Conservation (phyloP, 139 green algal species). For the Mychonastes homosphaera region DNA sequence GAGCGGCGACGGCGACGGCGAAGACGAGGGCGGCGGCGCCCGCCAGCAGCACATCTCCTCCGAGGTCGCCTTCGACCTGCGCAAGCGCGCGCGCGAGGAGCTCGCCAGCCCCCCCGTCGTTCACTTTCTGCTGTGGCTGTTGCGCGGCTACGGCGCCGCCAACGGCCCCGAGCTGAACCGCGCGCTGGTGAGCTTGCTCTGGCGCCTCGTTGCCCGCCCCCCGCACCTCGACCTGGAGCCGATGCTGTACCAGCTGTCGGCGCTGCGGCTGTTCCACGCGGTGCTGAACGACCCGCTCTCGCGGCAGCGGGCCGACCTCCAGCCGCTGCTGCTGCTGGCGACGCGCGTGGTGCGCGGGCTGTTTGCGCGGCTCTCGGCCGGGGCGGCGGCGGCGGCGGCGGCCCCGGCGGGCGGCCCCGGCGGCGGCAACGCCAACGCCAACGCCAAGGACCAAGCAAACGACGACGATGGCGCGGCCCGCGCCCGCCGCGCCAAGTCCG, state of each 20-base stretch:
- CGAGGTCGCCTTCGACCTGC: conserved; percentile 37
- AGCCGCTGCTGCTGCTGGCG: neutral
- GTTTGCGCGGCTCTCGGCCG: neutral
- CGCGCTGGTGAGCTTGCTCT: conserved; percentile 42
- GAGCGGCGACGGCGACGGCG: conserved; percentile 5
- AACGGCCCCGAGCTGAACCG: conserved; percentile 45
- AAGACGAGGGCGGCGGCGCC: conserved; percentile 2
- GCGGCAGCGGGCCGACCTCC: no score
- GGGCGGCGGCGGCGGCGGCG: no score
- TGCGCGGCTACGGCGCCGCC: conserved; percentile 29
- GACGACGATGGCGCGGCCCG: no score
- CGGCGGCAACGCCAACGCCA: no score
- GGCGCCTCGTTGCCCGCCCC: conserved; percentile 39
- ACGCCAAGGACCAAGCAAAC: no score
- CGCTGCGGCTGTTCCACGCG: conserved; percentile 59
- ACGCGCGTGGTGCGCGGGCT: neutral
- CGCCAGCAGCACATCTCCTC: neutral
- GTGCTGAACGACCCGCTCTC: conserved; percentile 49
- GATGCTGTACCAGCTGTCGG: conserved; percentile 72
- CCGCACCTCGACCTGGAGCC: conserved; percentile 55
- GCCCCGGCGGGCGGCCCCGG: no score
- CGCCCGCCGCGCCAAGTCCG: no score
- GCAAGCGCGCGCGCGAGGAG: conserved; percentile 29
- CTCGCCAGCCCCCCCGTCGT: conserved; percentile 49
- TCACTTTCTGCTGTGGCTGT: conserved; percentile 59